Evolutionary conservation across 371 early-diverging fungal genomes (phyloP).

Genomic region (Actinomortierella ambigua): DNA sequence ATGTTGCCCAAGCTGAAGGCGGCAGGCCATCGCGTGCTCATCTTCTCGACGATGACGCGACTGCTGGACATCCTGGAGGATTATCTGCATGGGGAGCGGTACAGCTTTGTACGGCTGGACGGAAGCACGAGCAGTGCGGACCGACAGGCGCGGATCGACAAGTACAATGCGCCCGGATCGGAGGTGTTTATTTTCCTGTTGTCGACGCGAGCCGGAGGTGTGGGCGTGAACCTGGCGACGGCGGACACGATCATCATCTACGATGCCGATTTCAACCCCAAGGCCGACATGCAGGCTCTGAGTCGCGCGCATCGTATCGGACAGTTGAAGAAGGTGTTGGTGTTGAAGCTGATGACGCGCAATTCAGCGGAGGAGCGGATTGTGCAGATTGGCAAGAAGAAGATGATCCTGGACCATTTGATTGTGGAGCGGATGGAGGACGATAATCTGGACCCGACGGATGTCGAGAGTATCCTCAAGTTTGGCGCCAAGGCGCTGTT

Average conservation of each 20-base stretch:
- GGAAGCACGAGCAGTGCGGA: constrained; percentile 69
- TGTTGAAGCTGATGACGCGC: constrained; percentile 85
- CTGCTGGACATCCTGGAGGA: constrained; percentile 90
- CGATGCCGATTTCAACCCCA: constrained; percentile 96
- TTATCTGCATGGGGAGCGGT: constrained; percentile 78
- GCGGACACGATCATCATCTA: constrained; percentile 96
- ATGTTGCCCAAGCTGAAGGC: constrained; percentile 81
- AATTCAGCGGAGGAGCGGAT: constrained; percentile 80
- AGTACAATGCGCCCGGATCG: constrained; percentile 79
- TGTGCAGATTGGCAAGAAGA: constrained; percentile 81
- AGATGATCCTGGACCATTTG: constrained; percentile 85
- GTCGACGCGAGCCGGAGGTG: constrained; percentile 92
- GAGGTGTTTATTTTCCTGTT: constrained; percentile 81
- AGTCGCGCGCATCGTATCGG: constrained; percentile 95
- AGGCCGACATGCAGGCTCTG: constrained; percentile 91
- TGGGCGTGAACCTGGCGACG: constrained; percentile 93
- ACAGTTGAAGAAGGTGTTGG: constrained; percentile 86
- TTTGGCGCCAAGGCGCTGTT: constrained; percentile 85
- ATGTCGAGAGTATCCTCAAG: constrained; percentile 75
- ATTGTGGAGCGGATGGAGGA: constrained; percentile 83
- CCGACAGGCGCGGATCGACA: constrained; percentile 81
- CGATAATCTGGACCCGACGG: constrained; percentile 59
- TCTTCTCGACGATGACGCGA: constrained; percentile 96
- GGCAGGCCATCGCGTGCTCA: constrained; percentile 89
- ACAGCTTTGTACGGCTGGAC: constrained; percentile 79